These are phyloP conservation scores for Nigrospora osmanthi DNA, from an alignment of 2,329 filamentous ascomycete genomes.

Conservation along the genomic window DNA sequence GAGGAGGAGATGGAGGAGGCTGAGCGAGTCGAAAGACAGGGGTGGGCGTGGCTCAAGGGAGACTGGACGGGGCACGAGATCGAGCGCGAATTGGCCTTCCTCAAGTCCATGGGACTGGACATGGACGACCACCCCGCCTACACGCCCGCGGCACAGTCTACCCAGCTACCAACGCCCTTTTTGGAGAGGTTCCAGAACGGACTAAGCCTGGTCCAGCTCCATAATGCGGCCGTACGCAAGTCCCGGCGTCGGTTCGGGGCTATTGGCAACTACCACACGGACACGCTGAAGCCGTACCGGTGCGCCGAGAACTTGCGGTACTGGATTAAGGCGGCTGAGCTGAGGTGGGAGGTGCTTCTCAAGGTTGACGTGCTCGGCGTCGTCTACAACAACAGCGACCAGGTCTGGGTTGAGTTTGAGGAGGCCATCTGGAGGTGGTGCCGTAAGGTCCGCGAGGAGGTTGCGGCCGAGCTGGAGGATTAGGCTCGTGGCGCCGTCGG, in stretches of 20 bases:
- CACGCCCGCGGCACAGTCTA: conserved; percentile 45
- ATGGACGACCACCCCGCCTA: conserved; percentile 59
- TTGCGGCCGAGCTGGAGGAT: conserved; percentile 52
- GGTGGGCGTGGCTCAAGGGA: conserved; percentile 72
- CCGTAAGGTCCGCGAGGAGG: conserved; percentile 71
- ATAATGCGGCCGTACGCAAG: conserved; percentile 81
- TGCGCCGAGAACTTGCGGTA: conserved; percentile 88
- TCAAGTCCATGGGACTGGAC: conserved; percentile 63
- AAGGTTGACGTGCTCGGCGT: conserved; percentile 80
- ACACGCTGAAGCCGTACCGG: conserved; percentile 90
- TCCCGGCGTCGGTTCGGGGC: conserved; percentile 82
- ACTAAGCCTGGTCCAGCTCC: conserved; percentile 72
- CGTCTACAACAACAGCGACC: conserved; percentile 63
- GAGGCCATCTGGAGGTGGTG: conserved; percentile 78
- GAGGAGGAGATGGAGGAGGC: conserved; percentile 72
- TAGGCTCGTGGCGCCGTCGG: background rate
- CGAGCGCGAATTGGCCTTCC: conserved; percentile 74
- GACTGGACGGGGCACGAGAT: conserved; percentile 71
- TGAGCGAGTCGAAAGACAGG: conserved; percentile 61
- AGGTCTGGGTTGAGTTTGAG: conserved; percentile 77
- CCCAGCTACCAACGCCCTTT: conserved; percentile 62
- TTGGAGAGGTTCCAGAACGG: conserved; percentile 70
- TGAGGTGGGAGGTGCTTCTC: conserved; percentile 84
- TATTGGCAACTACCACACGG: conserved; percentile 83
- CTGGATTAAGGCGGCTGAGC: conserved; percentile 93